Base-by-base conservation (phyloP, 1,284 basidiomycete genomes). In the Exobasidium rhododendri region DNA sequence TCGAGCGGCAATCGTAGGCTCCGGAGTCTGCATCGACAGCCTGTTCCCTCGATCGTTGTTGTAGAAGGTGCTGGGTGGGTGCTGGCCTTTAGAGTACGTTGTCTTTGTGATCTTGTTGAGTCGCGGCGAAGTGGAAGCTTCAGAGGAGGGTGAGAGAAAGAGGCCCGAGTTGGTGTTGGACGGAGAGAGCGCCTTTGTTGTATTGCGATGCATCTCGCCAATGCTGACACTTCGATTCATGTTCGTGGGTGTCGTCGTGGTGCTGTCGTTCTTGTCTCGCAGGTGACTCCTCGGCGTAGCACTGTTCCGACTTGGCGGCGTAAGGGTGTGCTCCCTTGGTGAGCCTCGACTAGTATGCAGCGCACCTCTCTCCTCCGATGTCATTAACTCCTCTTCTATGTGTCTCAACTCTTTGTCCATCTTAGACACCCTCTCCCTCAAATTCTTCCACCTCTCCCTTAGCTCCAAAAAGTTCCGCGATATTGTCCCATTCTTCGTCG, bases 401-500 rank as follows among this genome's bases (percentile, higher is more conserved):
- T 77, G 83, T 68, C 88, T 87, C 88, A 94, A 89, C 67, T 93
- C 90, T n/a, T 82, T 81, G 69, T 92, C 90, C 5, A 89, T 90
- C 62, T 88, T 83, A 22, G 84, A 71, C 73, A 92, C 89, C 58
- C 88, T 85, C 59, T 91, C 90, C 64, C 85, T 85, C 45, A 93
- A 81, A 67, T 84, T 87, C 66, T 85, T 85, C 92, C 91, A 94
- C 52, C 90, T 85, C 71, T 89, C 86, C 26, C 88, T 89, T 61
- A 89, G 89, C 75, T 93, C 91, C 7, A 88, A 88, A 74, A 89
- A 90, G 65, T 91, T 84, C 61, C 93, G 85, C 59, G 97, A 81
- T 28, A 92, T 90, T 81, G 94, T 92, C 2, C 94, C 94, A 67
- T 97, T 97, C 84, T 91, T 92, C 17, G 92, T 94, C 0, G 90